Conservation (phyloP, 768 basidiomycete species). For the Agrocybe pediades region DNA sequence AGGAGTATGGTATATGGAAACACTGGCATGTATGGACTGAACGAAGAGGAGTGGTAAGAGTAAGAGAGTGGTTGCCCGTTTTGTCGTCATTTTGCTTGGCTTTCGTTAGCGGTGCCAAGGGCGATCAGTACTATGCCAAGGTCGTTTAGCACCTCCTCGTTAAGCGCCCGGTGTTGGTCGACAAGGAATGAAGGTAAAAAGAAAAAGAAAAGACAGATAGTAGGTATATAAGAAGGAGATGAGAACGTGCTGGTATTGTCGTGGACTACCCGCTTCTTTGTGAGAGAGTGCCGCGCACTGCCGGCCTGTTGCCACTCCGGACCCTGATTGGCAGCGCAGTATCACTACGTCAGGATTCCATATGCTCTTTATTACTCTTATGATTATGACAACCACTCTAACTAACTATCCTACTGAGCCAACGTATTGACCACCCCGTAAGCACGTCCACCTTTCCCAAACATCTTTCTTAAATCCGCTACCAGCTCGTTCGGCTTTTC, state of each 20-base stretch:
- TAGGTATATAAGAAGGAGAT: too few species aligned
- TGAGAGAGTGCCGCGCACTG: too few species aligned
- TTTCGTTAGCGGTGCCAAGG: neutral
- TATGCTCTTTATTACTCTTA: too few species aligned
- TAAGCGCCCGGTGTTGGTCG: neutral
- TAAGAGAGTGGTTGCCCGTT: neutral
- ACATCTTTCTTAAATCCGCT: constrained; percentile 54
- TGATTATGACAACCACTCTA: too few species aligned
- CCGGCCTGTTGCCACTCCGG: too few species aligned
- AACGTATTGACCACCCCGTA: constrained; percentile 44
- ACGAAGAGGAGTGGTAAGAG: constrained; percentile 1
- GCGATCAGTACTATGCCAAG: neutral
- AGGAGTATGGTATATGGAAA: constrained; percentile 8
- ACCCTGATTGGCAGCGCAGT: too few species aligned
- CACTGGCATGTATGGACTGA: neutral
- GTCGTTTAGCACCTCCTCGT: neutral
- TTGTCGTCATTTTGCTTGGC: neutral
- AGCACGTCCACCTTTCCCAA: constrained; percentile 49
- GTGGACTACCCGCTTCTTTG: too few species aligned
- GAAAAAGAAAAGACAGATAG: too few species aligned
- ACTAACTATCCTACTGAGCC: too few species aligned
- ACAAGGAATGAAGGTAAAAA: too few species aligned
- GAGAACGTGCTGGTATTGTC: too few species aligned
- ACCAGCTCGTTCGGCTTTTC: constrained; percentile 49
- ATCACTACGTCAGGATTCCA: too few species aligned